Evolutionary conservation across 2,329 filamentous ascomycete species (phyloP).

Genomic region (Byssoonygena ceratinophila): DNA sequence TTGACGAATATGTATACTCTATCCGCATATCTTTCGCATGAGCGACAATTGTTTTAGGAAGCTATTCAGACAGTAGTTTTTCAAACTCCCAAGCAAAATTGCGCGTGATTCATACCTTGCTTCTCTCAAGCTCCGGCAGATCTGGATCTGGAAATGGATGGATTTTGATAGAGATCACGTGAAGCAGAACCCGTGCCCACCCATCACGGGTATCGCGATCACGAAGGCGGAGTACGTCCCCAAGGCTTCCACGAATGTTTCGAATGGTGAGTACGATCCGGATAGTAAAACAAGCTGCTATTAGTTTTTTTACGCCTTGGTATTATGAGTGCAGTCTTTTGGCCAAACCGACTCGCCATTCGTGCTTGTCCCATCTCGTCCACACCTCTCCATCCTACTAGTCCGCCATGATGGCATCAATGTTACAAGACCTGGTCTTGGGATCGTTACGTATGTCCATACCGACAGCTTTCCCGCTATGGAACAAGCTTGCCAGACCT

Average conservation of each 20-base stretch:
- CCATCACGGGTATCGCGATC: too few relatives aligned
- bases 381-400: constrained; percentile 5
- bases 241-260: neutral
- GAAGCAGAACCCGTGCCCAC: neutral
- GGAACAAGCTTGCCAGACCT: neutral
- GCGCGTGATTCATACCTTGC: too few relatives aligned
- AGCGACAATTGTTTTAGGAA: too few relatives aligned
- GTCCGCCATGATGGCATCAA: constrained; percentile 26
- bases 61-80: too few relatives aligned
- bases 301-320: neutral
- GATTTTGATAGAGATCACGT: neutral
- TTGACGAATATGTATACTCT: neutral
- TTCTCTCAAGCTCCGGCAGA: too few relatives aligned
- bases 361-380: constrained; percentile 22
- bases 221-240: neutral
- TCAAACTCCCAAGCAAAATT: neutral
- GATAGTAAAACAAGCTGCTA: neutral
- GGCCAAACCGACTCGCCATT: constrained; percentile 26
- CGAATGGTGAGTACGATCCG: neutral
- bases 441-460: constrained; percentile 29
- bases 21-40: too few relatives aligned
- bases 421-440: constrained; percentile 28
- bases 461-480: neutral
- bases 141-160: too few relatives aligned
- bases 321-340: constrained; percentile 32